Evolutionary conservation across 177 flowering plant species (phyloP), one percentile per base, ranked within the genome.

Genomic region (Vitis hybrid): DNA sequence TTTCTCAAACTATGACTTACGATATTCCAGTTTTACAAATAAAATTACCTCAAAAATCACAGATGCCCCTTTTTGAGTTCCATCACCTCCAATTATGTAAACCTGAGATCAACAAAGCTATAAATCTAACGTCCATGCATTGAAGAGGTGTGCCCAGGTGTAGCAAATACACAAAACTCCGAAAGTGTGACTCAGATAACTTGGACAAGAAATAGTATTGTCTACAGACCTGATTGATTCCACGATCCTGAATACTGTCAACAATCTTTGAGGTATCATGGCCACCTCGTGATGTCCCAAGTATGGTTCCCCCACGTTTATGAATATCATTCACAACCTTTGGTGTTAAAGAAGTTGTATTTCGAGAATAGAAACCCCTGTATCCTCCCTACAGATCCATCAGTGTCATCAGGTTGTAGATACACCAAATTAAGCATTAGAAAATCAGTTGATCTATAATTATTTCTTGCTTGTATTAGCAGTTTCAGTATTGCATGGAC

Each of bases 11-110:
- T 41, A 41, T 41, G 57, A 48, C 11, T 58, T 1, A 18, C 7
- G 18, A 61, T 15, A 27, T 14, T 27, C 12, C 51, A 13, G 12
- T 15, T 61, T 64, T n/a, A 11, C 17, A 12, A 54, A 59, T 12
- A 24, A 64, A 27, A 24, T 62, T 79, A 95, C 99, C 99, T 93
- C 93, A 79, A 68, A 93, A 56, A 95, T 93, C 27, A 78, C 88
- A 62, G 93, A 74, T 51, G 99, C 98, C 21, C 99, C 99, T 72
- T 79, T 93, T 63, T 91, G 99, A 46, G 98, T 93, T 77, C 98
- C 98, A 84, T 93, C 99, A 67, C 98, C 99, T 74, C 98, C 98
- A 70, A 95, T 89, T 61, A 95, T 90, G 74, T 89, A 95, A 32
- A 93, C 99, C 99, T 92, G 80, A 18, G 52, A 65, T 17, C 63